Conservation (phyloP, 2,329 filamentous ascomycete genomes). For the Didymella glomerata region DNA sequence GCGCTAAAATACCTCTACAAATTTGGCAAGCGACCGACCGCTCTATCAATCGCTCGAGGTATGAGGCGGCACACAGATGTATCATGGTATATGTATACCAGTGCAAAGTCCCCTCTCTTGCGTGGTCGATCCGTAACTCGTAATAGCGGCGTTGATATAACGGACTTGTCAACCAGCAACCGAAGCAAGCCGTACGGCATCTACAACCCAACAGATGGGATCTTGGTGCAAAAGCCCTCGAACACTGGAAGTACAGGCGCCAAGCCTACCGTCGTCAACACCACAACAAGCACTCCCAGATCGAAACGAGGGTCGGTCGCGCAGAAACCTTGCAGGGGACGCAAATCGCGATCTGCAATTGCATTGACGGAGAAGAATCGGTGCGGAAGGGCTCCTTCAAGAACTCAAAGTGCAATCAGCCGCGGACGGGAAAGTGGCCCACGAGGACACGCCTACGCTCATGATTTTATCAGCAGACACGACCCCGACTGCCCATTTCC, state of each 20-base stretch:
- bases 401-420: neutral
- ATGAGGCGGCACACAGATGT: neutral
- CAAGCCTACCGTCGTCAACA: neutral
- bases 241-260: neutral
- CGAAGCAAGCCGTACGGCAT: neutral
- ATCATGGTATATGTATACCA: neutral
- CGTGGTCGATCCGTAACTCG: neutral
- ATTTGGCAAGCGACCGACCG: no score
- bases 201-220: neutral
- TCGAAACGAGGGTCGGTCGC: neutral
- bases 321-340: neutral
- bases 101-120: neutral
- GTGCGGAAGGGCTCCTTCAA: neutral
- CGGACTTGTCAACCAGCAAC: neutral
- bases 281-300: neutral
- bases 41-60: no score
- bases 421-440: neutral
- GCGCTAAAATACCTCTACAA: neutral
- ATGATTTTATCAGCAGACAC: neutral
- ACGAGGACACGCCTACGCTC: neutral
- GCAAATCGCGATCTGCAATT: no score
- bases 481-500: neutral
- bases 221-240: neutral
- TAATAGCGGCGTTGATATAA: neutral
- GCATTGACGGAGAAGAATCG: neutral